A percentile compares a stretch with the other conserved stretches of the same genome.
Evolutionary conservation across 495 filamentous ascomycete species (phyloP).

Genomic region (Darksidea phi): DNA sequence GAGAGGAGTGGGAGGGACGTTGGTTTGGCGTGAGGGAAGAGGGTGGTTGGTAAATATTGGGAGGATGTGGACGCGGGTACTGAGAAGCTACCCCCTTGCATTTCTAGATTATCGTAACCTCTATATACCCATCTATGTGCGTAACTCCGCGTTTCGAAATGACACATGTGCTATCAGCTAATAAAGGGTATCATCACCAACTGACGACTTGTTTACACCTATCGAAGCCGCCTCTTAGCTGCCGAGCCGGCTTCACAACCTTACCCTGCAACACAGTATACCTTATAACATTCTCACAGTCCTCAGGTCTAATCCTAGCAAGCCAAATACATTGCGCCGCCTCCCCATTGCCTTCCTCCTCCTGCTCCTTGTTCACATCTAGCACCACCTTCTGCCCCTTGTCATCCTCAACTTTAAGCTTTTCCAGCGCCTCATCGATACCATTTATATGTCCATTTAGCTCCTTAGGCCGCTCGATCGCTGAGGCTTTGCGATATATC

Average conservation of each 20-base stretch:
- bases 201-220: conserved; percentile 73
- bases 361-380: conserved; percentile 40
- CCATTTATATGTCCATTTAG: conserved; percentile 39
- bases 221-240: conserved; percentile 90
- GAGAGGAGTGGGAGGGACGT: background rate
- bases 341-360: conserved; percentile 47
- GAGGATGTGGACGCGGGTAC: no score
- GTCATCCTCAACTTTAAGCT: conserved; percentile 27
- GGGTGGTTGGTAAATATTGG: no score
- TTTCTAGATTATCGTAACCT: no score
- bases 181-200: conserved; percentile 66
- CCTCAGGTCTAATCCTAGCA: conserved; percentile 80
- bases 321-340: conserved; percentile 93
- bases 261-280: conserved; percentile 92
- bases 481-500: conserved; percentile 72
- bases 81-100: no score
- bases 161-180: no score
- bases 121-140: no score
- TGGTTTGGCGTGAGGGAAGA: no score
- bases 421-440: conserved; percentile 16
- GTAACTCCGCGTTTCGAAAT: no score
- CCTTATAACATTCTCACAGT: conserved; percentile 89
- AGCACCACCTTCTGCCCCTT: conserved; percentile 32
- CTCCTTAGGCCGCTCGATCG: conserved; percentile 48
- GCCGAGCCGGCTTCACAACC: conserved; percentile 79